phyloP scores from a whole-genome alignment of 176 grass and related monocot species.

The Areca catechu region DNA sequence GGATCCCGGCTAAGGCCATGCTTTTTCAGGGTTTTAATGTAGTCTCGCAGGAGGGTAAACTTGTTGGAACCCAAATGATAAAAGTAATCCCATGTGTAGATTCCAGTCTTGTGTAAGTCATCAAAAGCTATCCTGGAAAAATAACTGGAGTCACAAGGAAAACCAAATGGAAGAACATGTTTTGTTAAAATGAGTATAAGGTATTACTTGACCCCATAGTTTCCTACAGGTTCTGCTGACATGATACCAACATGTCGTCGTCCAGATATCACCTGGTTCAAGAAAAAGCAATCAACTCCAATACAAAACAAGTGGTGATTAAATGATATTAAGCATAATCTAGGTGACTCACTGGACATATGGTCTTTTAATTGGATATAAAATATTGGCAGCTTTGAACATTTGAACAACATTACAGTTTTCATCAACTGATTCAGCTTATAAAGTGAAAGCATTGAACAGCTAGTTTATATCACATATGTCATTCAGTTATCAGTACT shows the following conservation, averaged over 20 bases:
- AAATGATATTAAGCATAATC: no score
- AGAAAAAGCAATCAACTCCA: background rate
- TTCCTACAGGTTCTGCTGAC: constrained; percentile 91
- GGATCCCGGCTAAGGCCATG: constrained; percentile 72
- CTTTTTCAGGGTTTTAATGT: constrained; percentile 77
- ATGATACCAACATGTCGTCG: constrained; percentile 74
- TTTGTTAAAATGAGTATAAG: constrained; percentile 6
- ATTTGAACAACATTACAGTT: no score
- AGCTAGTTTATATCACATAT: no score
- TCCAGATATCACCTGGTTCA: constrained; percentile 72
- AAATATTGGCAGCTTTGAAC: no score
- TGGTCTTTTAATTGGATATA: no score
- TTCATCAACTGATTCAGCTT: no score
- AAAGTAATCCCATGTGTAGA: constrained; percentile 97
- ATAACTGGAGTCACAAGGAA: background rate
- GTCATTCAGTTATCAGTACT: no score
- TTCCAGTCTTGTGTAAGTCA: constrained; percentile 93
- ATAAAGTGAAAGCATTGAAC: no score
- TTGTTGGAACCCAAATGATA: constrained; percentile 76
- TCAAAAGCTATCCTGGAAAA: constrained; percentile 71
- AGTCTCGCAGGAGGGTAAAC: constrained; percentile 54
- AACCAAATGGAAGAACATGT: background rate
- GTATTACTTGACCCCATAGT: constrained; percentile 74
- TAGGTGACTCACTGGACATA: no score
- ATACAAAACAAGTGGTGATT: no score